A percentile compares a stretch with the other conserved stretches of the same genome.
phyloP scores from a whole-genome alignment of 2,329 filamentous ascomycete species.

The Trichoderma oligosporum region DNA sequence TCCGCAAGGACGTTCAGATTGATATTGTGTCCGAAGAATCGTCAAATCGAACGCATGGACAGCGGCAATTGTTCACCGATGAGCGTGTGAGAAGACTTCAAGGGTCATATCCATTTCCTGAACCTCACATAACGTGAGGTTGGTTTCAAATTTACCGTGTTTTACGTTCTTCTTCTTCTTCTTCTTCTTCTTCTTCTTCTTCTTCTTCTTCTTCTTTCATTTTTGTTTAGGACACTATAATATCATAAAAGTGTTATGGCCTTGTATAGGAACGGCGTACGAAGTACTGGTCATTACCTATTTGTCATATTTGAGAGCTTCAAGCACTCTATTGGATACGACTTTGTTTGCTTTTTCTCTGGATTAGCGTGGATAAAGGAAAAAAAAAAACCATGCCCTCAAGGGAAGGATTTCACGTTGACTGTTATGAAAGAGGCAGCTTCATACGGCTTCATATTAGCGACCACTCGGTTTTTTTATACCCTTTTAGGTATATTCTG shows the following conservation, averaged over 20 bases:
- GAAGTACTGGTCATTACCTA: neutral
- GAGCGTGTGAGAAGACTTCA: conserved; percentile 2
- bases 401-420: neutral
- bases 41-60: neutral
- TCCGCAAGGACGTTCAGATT: conserved; percentile 6
- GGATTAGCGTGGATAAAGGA: neutral
- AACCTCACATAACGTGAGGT: neutral
- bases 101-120: neutral
- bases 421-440: neutral
- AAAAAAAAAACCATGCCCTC: too few species aligned
- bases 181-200: neutral
- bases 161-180: neutral
- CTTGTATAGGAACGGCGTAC: too few species aligned
- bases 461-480: neutral
- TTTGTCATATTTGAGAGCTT: neutral
- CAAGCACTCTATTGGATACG: neutral
- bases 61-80: neutral
- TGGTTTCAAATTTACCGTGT: neutral
- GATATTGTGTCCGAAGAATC: neutral
- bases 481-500: neutral
- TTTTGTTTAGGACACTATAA: neutral
- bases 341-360: neutral
- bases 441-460: neutral
- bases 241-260: too few species aligned
- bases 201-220: neutral